phyloP scores from a whole-genome alignment of 2,329 filamentous ascomycete species.

The Tolypocladium tundrense region DNA sequence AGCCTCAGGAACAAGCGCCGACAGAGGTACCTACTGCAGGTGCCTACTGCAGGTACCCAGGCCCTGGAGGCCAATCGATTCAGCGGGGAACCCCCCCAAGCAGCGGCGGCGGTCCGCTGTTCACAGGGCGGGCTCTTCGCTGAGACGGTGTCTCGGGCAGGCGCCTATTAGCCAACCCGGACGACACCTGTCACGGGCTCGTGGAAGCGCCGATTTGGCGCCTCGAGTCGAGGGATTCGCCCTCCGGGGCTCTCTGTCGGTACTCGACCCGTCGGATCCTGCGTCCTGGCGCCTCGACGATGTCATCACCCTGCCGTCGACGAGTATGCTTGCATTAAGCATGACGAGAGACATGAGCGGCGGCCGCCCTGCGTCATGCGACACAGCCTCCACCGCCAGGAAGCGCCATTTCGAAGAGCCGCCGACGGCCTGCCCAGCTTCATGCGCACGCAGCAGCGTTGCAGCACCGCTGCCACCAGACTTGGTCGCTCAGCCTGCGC shows the following conservation, averaged over 20 bases:
- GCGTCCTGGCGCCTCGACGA: not conserved
- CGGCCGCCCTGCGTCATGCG: not conserved
- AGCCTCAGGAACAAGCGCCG: not conserved
- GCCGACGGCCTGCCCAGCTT: too few relatives aligned
- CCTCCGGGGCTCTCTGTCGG: not conserved
- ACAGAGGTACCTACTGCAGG: not conserved
- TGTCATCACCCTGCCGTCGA: not conserved
- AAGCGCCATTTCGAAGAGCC: not conserved
- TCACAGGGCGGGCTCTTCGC: not conserved
- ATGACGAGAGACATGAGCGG: not conserved
- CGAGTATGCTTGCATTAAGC: not conserved
- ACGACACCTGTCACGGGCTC: not conserved
- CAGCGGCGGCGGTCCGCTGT: not conserved
- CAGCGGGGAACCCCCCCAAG: not conserved
- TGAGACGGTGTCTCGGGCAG: not conserved
- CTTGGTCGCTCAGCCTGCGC: not conserved
- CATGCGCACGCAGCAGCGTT: not conserved
- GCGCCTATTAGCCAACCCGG: not conserved
- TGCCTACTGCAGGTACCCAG: not conserved
- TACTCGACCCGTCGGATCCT: not conserved
- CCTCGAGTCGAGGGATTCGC: not conserved
- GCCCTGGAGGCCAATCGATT: not conserved
- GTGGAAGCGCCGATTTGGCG: not conserved
- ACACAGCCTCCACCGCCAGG: not conserved
- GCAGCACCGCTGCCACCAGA: too few relatives aligned